phyloP scores from a whole-genome alignment of 441 rosid species.

The Eruca vesicaria region DNA sequence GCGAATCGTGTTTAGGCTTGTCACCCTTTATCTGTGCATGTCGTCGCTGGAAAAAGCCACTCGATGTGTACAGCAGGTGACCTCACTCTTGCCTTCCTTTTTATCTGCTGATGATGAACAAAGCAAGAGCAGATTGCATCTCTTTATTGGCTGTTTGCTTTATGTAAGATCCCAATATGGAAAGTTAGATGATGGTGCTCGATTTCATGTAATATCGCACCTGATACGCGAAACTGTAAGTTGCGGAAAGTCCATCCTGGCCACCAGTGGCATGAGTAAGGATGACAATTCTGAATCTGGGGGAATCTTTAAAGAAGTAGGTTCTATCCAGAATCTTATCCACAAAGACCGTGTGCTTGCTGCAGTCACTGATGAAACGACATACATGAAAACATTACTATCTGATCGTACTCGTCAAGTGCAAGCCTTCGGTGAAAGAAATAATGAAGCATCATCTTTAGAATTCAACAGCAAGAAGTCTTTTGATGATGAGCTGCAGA shows the following conservation, averaged over 20 bases:
- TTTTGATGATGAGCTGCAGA: slow-evolving; percentile 86
- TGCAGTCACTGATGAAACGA: slow-evolving; percentile 86
- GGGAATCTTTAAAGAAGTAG: slow-evolving; percentile 66
- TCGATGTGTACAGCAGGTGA: slow-evolving; percentile 86
- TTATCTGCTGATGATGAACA: slow-evolving; percentile 89
- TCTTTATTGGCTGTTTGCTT: slow-evolving; percentile 92
- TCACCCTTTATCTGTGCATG: slow-evolving; percentile 77
- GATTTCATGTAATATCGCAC: slow-evolving; percentile 92
- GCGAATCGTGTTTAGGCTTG: slow-evolving; percentile 85
- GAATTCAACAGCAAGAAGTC: slow-evolving; percentile 58
- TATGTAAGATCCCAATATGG: slow-evolving; percentile 81
- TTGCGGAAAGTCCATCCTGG: slow-evolving; percentile 90
- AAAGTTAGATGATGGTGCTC: slow-evolving; percentile 86
- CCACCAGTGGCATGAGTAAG: slow-evolving; percentile 68
- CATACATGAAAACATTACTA: slow-evolving; percentile 61
- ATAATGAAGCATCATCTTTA: slow-evolving; percentile 56
- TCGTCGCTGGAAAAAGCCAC: slow-evolving; percentile 94
- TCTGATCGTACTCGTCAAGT: slow-evolving; percentile 79
- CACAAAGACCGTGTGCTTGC: slow-evolving; percentile 91
- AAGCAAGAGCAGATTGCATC: slow-evolving; percentile 90
- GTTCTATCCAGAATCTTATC: slow-evolving; percentile 76
- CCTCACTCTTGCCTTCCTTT: slow-evolving; percentile 83
- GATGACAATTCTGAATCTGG: slow-evolving; percentile 69
- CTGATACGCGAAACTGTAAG: slow-evolving; percentile 89
- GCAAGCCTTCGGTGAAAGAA: slow-evolving; percentile 65